These are phyloP conservation scores for Botryosphaeria dothidea DNA, from an alignment of 2,329 filamentous ascomycete genomes.

Conservation along the genomic window DNA sequence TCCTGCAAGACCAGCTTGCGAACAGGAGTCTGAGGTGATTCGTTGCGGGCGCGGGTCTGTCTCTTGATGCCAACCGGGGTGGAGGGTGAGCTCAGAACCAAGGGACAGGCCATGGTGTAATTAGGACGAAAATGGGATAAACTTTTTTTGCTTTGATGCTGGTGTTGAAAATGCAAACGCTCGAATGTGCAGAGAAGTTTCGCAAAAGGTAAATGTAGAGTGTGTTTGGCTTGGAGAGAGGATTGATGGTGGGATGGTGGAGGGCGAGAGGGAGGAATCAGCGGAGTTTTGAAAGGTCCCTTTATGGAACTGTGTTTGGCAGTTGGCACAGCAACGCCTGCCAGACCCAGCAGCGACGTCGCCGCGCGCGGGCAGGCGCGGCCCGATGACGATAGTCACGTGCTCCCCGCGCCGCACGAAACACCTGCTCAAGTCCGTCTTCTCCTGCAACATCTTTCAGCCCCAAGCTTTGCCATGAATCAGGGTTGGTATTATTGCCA, in stretches of 20 bases:
- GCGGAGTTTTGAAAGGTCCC: constrained; percentile 8
- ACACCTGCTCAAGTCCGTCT: not conserved
- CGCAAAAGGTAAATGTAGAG: not conserved
- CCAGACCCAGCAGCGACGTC: not conserved
- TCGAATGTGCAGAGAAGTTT: constrained; percentile 7
- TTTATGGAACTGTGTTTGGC: constrained; percentile 18
- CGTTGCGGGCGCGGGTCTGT: constrained; percentile 11
- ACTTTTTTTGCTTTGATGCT: constrained; percentile 1
- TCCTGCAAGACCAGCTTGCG: constrained; percentile 21
- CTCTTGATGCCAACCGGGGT: constrained; percentile 19
- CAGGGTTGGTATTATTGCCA: not conserved
- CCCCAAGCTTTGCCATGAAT: not conserved
- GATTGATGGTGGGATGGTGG: constrained; percentile 1
- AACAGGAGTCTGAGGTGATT: constrained; percentile 15
- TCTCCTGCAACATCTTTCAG: not conserved
- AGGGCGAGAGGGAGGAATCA: not conserved
- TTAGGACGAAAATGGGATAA: constrained; percentile 2
- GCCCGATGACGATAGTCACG: not conserved
- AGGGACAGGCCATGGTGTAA: constrained; percentile 18
- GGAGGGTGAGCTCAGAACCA: constrained; percentile 19
- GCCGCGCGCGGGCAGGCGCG: not conserved
- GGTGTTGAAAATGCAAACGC: not conserved
- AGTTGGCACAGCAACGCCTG: constrained; percentile 14
- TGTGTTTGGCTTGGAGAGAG: not conserved
- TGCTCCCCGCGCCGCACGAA: not conserved